Evolutionary conservation across 371 early-diverging fungal species (phyloP).

Genomic region (Conidiobolus incongruus): DNA sequence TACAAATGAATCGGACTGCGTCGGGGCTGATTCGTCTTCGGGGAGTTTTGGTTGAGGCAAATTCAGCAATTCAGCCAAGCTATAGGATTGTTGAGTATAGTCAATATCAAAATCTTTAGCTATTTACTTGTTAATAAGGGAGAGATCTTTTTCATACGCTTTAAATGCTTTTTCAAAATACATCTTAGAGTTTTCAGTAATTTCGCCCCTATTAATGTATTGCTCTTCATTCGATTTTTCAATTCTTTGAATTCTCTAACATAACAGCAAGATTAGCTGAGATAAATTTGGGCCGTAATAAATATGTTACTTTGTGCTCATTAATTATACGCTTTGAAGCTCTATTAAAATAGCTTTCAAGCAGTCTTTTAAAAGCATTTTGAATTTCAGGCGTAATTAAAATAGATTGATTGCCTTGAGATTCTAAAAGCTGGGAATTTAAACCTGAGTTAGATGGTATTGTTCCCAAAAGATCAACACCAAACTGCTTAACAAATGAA

Average conservation of each 20-base stretch:
- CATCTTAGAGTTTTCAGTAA: slow-evolving; percentile 62
- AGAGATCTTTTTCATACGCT: slow-evolving; percentile 41
- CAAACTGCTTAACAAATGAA: slow-evolving; percentile 48
- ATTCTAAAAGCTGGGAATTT: slow-evolving; percentile 11
- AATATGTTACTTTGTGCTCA: slow-evolving; percentile 31
- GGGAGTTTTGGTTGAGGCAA: slow-evolving; percentile 52
- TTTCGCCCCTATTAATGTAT: slow-evolving; percentile 56
- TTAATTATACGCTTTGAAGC: slow-evolving; percentile 36
- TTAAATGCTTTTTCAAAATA: slow-evolving; percentile 44
- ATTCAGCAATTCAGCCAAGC: slow-evolving; percentile 34
- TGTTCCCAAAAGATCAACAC: slow-evolving; percentile 24
- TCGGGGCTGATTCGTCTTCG: slow-evolving; percentile 25
- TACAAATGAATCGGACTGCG: slow-evolving; percentile 18
- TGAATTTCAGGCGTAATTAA: slow-evolving; percentile 17
- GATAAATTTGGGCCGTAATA: background rate
- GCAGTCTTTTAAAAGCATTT: slow-evolving; percentile 21
- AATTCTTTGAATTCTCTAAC: slow-evolving; percentile 35
- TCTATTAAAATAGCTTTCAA: slow-evolving; percentile 41
- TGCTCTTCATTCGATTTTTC: slow-evolving; percentile 56
- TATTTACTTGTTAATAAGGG: slow-evolving; percentile 26
- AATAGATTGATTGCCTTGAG: too few species aligned
- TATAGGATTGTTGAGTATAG: slow-evolving; percentile 6
- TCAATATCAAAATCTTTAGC: too few species aligned
- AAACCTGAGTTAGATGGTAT: slow-evolving; percentile 8
- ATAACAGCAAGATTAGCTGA: background rate